These are phyloP conservation scores for Colletotrichum endophyticum DNA, from an alignment of 2,329 filamentous ascomycete genomes.

Conservation along the genomic window DNA sequence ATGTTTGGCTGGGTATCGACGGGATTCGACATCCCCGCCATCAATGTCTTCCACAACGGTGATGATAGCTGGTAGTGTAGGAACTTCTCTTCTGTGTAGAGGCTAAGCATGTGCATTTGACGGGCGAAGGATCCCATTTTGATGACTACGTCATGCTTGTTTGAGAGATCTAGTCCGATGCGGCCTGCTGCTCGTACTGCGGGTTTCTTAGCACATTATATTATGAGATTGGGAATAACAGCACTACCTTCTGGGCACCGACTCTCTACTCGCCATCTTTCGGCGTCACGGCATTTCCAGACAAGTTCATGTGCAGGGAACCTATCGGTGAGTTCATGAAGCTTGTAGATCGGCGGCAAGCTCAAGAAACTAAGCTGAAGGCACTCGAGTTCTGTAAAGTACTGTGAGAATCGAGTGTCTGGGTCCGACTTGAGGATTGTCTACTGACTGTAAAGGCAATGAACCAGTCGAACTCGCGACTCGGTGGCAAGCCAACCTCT, in stretches of 20 bases:
- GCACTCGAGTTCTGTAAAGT: neutral
- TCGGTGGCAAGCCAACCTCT: neutral
- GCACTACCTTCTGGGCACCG: neutral
- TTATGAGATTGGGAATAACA: rapidly evolving
- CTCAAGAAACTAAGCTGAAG: neutral
- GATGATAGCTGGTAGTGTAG: neutral
- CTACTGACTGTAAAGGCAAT: neutral
- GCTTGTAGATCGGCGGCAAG: neutral
- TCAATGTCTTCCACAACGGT: neutral
- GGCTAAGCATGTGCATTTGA: neutral
- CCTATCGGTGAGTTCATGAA: neutral
- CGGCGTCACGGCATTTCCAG: neutral
- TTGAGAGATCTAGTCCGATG: neutral
- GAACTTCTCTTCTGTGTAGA: neutral
- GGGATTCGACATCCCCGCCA: neutral
- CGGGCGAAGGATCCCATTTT: neutral
- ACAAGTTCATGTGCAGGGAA: neutral
- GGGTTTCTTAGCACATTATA: neutral
- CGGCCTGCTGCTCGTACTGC: neutral
- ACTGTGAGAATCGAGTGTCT: neutral
- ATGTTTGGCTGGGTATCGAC: too few relatives aligned
- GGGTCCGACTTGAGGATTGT: rapidly evolving
- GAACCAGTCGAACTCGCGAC: neutral
- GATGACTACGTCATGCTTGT: neutral
- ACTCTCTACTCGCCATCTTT: neutral